Base-by-base conservation (phyloP, 2,329 filamentous ascomycete genomes). In the Xylaria multiplex region DNA sequence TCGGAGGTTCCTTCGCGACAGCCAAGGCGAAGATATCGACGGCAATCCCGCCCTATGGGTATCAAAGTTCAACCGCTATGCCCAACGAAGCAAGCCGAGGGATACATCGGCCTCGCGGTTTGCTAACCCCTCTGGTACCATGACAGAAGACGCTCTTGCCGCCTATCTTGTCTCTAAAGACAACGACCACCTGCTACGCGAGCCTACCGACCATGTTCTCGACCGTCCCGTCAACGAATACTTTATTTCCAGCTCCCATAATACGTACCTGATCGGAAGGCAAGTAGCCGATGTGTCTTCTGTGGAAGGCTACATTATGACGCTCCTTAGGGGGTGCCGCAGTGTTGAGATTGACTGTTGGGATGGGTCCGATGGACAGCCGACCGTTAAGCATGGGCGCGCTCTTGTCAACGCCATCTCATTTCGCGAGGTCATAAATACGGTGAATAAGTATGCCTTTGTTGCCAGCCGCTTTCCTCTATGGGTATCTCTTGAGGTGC, bases 301-400 rank as follows among this genome's bases (percentile, higher is more conserved):
- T 75, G 92, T 96, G 2, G 96, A 99, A 78, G 93, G 93, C 49
- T 99, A 99, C 80, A 96, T 98, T 72, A 89, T 90, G 8, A 93
- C 94, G 2, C 85, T 99, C 6, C 90, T 92, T 69, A 91, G 92
- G 66, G 94, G 94, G 8, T 99, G 96, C 77, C 91, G 96, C 56
- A 98, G 96, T 78, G 90, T 99, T 52, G 96, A 99, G 80, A 93
- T 99, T 59, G 96, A 99, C 79, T 98, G 95, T 79, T 99, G 96
- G 96, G 93, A 99, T 79, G 96, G 96, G 16, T 86, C 88, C 59
- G 91, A 97, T 76, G 93, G 93, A 45, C 88, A 93, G 73, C 96
- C 96, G 0, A 88, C 93, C 59, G 96, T 99, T 37, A 93, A 93
- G 68, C 96, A 99, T 74, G 96, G 96, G 27, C 90, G 90, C 65